Evolutionary conservation across 148 eudicot genomes (phyloP).

Genomic region (Euryodendron excelsum): DNA sequence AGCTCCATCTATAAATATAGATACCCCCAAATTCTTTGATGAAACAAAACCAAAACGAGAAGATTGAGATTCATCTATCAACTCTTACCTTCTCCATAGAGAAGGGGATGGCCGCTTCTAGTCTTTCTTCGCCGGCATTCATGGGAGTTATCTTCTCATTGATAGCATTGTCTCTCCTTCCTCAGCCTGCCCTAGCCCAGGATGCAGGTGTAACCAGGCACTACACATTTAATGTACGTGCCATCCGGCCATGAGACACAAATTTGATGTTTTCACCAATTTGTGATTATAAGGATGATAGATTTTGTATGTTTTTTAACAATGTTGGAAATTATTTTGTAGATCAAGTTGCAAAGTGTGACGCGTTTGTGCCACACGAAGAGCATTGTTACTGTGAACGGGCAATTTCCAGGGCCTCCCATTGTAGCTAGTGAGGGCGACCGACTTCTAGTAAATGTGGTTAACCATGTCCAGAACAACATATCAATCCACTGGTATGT

Average conservation of each 20-base stretch:
- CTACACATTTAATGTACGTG: constrained; percentile 8
- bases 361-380: constrained; percentile 28
- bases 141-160: not conserved
- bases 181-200: constrained; percentile 9
- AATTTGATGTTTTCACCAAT: not conserved
- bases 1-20: not conserved
- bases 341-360: constrained; percentile 30
- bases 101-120: not conserved
- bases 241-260: not conserved
- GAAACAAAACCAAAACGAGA: not conserved
- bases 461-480: constrained; percentile 28
- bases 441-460: constrained; percentile 18
- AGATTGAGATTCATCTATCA: not conserved
- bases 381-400: constrained; percentile 34
- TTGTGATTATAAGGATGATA: too few species aligned
- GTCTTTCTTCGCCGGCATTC: not conserved
- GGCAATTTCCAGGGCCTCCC: constrained; percentile 28
- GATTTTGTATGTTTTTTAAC: not conserved
- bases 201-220: constrained; percentile 21
- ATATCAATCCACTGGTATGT: constrained; percentile 29
- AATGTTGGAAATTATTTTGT: not conserved
- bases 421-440: constrained; percentile 32
- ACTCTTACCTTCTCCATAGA: not conserved
- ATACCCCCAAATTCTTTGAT: not conserved
- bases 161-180: not conserved